These are phyloP conservation scores for Leccinum fibrillosum DNA, from an alignment of 768 basidiomycete genomes.

Conservation along the genomic window DNA sequence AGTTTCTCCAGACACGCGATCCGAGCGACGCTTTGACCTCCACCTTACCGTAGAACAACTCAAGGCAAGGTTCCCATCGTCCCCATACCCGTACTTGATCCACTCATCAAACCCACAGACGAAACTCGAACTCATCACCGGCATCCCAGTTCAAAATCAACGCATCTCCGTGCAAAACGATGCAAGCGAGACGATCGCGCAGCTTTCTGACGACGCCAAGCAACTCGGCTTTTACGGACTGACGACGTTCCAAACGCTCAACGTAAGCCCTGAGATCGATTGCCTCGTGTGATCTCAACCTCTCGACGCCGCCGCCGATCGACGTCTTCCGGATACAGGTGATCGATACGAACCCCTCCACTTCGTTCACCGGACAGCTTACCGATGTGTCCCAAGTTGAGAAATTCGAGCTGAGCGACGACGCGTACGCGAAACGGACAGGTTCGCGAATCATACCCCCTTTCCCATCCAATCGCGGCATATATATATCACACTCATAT, in stretches of 20 bases:
- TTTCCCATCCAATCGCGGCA: conserved; percentile 2
- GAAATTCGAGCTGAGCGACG: conserved; percentile 85
- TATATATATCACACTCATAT: neutral
- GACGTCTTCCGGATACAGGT: conserved; percentile 41
- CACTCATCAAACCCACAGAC: conserved; percentile 36
- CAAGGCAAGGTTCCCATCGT: conserved; percentile 74
- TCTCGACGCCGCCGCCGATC: neutral
- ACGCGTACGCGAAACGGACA: conserved; percentile 75
- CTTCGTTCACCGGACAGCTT: conserved; percentile 77
- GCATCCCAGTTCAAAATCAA: conserved; percentile 76
- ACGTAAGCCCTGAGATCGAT: conserved; percentile 45
- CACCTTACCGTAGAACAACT: conserved; percentile 72
- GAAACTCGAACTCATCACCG: conserved; percentile 90
- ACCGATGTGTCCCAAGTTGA: conserved; percentile 84
- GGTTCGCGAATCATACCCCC: conserved; percentile 42
- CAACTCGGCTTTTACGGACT: conserved; percentile 74
- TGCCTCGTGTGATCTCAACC: neutral
- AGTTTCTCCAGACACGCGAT: conserved; percentile 82
- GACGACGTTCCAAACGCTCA: conserved; percentile 74
- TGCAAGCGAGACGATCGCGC: conserved; percentile 47
- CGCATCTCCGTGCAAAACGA: conserved; percentile 59
- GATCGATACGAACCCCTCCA: conserved; percentile 68
- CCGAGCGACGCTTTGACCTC: conserved; percentile 82
- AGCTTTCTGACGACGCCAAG: conserved; percentile 63
- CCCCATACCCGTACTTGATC: neutral